These are phyloP conservation scores for carrot (Daucus carota) DNA, from an alignment of 129 eudicot species.

Conservation along the genomic window DNA sequence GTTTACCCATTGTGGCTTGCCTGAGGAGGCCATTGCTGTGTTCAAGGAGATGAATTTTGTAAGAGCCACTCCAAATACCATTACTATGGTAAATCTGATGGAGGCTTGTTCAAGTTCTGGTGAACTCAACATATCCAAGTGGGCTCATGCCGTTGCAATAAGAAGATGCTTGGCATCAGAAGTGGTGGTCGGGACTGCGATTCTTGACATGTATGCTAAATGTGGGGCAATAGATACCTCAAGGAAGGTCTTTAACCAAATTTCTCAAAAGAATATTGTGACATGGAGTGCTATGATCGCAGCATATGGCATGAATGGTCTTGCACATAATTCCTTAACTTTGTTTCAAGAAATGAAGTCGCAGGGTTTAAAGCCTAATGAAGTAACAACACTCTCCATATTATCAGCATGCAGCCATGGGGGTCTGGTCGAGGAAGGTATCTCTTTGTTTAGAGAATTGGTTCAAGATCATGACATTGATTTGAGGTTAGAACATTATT, in stretches of 20 bases:
- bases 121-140: slow-evolving; percentile 44
- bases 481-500: slow-evolving; percentile 52
- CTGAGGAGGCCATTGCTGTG: slow-evolving; percentile 58
- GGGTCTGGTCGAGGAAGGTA: slow-evolving; percentile 59
- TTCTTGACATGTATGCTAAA: slow-evolving; percentile 68
- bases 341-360: slow-evolving; percentile 43
- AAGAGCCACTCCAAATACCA: slow-evolving; percentile 32
- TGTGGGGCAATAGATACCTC: slow-evolving; percentile 64
- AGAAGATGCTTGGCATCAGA: slow-evolving; percentile 54
- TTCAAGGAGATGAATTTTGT: slow-evolving; percentile 42
- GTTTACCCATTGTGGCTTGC: slow-evolving; percentile 62
- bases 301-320: slow-evolving; percentile 80
- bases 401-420: slow-evolving; percentile 94
- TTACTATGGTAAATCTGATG: slow-evolving; percentile 58
- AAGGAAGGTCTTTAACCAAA: slow-evolving; percentile 43
- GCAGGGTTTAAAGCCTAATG: slow-evolving; percentile 52
- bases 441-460: slow-evolving; percentile 39
- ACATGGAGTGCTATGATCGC: slow-evolving; percentile 75
- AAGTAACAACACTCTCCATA: slow-evolving; percentile 52
- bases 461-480: slow-evolving; percentile 36
- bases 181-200: slow-evolving; percentile 61
- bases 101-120: slow-evolving; percentile 64
- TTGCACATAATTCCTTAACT: slow-evolving; percentile 46
- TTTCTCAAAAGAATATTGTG: slow-evolving; percentile 43
- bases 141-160: slow-evolving; percentile 60